Evolutionary conservation across 1,284 basidiomycete genomes (phyloP).

Genomic region (Calocybe gambosa): DNA sequence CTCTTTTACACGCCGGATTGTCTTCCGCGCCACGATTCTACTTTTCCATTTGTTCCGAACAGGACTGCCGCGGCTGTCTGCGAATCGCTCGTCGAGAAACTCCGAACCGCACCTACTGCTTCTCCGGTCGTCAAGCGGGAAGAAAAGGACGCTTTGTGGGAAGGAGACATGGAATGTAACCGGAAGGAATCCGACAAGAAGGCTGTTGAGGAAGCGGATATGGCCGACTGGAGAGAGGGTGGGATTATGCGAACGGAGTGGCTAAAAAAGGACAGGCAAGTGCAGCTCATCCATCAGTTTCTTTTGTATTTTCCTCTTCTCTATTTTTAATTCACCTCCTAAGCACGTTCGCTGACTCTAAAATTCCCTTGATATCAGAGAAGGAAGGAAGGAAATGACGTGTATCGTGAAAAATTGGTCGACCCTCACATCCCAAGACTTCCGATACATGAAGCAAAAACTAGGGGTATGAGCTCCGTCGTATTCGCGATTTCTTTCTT

Average conservation of each 20-base stretch:
- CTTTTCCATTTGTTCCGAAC: conserved; percentile 60
- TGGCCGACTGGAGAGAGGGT: conserved; percentile 41
- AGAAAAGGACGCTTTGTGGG: conserved; percentile 30
- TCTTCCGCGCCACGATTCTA: conserved; percentile 39
- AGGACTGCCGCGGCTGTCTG: conserved; percentile 45
- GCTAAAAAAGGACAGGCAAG: conserved; percentile 45
- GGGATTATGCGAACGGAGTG: conserved; percentile 44
- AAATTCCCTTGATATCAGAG: conserved; percentile 23
- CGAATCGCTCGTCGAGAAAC: conserved; percentile 41
- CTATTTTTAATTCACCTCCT: background rate
- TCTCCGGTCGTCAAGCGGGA: conserved; percentile 33
- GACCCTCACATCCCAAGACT: conserved; percentile 39
- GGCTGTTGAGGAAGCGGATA: conserved; percentile 22
- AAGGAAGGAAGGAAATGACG: conserved; percentile 46
- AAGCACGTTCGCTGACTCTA: conserved; percentile 1
- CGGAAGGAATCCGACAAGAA: conserved; percentile 29
- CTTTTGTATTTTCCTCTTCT: conserved; percentile 2
- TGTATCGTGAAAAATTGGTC: conserved; percentile 39
- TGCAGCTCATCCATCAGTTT: conserved; percentile 9
- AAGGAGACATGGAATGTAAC: conserved; percentile 24
- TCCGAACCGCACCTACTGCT: conserved; percentile 29
- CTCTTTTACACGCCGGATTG: conserved; percentile 45
- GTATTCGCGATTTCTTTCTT: background rate
- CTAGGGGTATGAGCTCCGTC: conserved; percentile 39
- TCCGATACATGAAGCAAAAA: conserved; percentile 42